Percentiles rank a stretch among this genome's conserved stretches.
phyloP scores from a whole-genome alignment of 306 rosid genomes.

The Begonia loranthoides region DNA sequence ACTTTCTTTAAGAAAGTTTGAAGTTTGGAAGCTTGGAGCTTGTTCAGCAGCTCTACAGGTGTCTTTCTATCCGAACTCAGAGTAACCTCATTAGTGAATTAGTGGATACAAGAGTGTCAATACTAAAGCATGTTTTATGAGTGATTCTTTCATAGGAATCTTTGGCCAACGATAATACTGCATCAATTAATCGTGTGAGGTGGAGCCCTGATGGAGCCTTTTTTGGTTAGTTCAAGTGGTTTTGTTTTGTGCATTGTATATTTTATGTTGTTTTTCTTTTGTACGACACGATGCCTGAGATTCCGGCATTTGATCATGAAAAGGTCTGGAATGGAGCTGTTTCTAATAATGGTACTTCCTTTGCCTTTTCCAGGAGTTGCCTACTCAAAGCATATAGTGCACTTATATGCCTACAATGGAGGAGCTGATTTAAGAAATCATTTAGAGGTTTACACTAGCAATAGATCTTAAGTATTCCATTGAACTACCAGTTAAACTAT shows the following conservation, averaged over 20 bases:
- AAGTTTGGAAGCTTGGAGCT: conserved; percentile 10
- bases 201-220: conserved; percentile 18
- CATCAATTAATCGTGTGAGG: conserved; percentile 11
- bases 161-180: conserved; percentile 1
- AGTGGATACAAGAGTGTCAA: background rate
- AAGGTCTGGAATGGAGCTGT: background rate
- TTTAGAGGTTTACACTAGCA: no score
- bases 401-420: conserved; percentile 12
- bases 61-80: background rate
- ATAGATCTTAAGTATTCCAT: background rate
- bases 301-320: no score
- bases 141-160: background rate
- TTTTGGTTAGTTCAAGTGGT: conserved; percentile 1
- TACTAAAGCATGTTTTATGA: background rate
- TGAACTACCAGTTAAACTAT: background rate
- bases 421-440: background rate
- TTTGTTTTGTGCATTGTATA: background rate
- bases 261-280: background rate
- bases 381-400: conserved; percentile 12
- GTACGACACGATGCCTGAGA: background rate
- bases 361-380: conserved; percentile 11
- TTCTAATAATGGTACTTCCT: background rate
- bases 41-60: conserved; percentile 9
- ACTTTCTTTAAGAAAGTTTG: conserved; percentile 6
- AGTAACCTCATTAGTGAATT: background rate